Conservation (phyloP, 1,284 basidiomycete species). For the Tilletia caries region DNA sequence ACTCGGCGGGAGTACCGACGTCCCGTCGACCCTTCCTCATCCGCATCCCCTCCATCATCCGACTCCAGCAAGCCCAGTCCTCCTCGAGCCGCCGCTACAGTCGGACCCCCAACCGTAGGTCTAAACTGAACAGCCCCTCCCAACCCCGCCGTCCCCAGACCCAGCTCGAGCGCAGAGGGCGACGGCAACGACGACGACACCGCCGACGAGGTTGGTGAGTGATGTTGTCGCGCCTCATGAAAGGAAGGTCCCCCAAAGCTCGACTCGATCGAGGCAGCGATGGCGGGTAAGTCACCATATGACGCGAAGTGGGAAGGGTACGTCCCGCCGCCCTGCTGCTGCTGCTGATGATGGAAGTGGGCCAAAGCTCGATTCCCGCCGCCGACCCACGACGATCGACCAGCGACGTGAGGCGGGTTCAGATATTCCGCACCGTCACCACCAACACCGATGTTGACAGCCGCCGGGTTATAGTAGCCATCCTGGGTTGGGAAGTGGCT, state of each 20-base stretch:
- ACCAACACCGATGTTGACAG: too few species aligned
- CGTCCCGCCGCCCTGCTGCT: neutral
- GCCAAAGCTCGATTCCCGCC: neutral
- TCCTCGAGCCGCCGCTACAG: neutral
- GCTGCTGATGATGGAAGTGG: neutral
- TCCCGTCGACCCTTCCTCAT: neutral
- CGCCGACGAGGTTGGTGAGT: neutral
- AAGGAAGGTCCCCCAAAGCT: neutral
- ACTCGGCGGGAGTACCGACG: too few species aligned
- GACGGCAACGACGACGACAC: neutral
- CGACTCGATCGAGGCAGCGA: neutral
- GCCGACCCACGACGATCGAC: neutral
- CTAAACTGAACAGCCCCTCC: conserved; percentile 7
- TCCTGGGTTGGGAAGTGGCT: neutral
- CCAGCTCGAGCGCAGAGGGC: neutral
- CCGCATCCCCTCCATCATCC: conserved; percentile 3
- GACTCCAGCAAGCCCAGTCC: neutral
- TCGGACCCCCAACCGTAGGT: neutral
- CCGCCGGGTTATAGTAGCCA: neutral
- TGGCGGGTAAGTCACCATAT: neutral
- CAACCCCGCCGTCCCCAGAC: neutral
- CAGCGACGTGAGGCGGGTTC: too few species aligned
- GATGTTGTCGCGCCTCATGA: too few species aligned
- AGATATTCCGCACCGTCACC: neutral
- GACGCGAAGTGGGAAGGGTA: conserved; percentile 2